Conservation (phyloP, 805 yeast genomes). For the Ogataea trehaloabstinens region DNA sequence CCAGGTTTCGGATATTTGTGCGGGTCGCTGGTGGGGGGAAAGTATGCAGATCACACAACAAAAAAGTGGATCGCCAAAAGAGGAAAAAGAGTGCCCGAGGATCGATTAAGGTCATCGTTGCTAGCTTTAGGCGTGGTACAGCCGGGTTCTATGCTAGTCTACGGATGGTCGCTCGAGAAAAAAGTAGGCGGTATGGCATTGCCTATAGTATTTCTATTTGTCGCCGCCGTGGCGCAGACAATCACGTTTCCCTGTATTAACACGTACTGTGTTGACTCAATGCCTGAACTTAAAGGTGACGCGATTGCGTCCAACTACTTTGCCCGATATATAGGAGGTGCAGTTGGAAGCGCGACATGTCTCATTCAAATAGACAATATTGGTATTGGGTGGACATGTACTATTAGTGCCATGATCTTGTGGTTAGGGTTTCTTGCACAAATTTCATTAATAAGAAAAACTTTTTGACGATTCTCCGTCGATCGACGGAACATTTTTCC, state of each 20-base stretch:
- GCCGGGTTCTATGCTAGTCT: slow-evolving; percentile 45
- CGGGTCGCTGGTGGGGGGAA: slow-evolving; percentile 54
- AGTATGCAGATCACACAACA: slow-evolving; percentile 49
- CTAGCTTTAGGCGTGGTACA: slow-evolving; percentile 41
- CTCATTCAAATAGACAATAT: slow-evolving; percentile 44
- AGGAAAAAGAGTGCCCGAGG: slow-evolving; percentile 50
- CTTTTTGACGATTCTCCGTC: background rate
- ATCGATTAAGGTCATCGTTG: slow-evolving; percentile 42
- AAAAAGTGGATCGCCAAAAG: slow-evolving; percentile 40
- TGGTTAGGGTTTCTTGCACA: slow-evolving; percentile 36
- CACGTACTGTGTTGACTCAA: slow-evolving; percentile 57
- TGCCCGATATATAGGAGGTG: slow-evolving; percentile 47
- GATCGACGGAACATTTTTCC: background rate
- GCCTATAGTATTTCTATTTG: slow-evolving; percentile 49
- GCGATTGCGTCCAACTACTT: slow-evolving; percentile 56
- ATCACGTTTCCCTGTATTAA: slow-evolving; percentile 50
- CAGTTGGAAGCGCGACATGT: slow-evolving; percentile 49
- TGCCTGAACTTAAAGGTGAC: slow-evolving; percentile 54
- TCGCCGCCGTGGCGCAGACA: slow-evolving; percentile 51
- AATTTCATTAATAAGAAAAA: background rate
- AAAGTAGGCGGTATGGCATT: slow-evolving; percentile 54
- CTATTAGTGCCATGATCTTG: slow-evolving; percentile 45
- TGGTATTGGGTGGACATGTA: slow-evolving; percentile 58
- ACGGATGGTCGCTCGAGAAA: slow-evolving; percentile 53
- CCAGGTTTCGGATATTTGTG: slow-evolving; percentile 54